Evolutionary conservation across 177 flowering plant species (phyloP).

Genomic region (Vitis hybrid): DNA sequence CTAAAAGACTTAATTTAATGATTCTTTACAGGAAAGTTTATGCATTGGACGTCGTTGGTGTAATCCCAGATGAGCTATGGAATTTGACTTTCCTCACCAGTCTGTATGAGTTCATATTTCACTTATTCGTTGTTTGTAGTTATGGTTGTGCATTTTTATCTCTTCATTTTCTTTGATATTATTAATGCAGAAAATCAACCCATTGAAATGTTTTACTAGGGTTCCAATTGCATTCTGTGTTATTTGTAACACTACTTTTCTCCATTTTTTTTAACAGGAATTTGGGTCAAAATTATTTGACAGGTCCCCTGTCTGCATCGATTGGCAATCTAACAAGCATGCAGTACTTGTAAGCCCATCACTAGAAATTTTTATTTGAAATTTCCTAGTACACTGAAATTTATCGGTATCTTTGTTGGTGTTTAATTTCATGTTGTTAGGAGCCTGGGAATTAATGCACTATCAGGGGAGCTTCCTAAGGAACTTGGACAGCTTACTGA

Average conservation of each 20-base stretch:
- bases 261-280: conserved; percentile 35
- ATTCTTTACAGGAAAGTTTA: conserved; percentile 52
- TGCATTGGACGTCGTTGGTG: conserved; percentile 25
- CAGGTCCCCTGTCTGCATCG: conserved; percentile 60
- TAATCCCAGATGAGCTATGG: too few species aligned
- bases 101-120: too few species aligned
- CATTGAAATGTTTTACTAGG: not conserved
- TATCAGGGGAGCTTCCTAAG: too few species aligned
- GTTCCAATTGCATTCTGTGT: not conserved
- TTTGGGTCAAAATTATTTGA: conserved; percentile 56
- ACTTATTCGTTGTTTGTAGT: too few species aligned
- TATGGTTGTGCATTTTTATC: too few species aligned
- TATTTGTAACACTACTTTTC: not conserved
- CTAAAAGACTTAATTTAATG: not conserved
- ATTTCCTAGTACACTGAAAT: not conserved
- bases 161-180: too few species aligned
- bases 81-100: too few species aligned
- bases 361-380: not conserved
- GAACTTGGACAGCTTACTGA: conserved; percentile 15
- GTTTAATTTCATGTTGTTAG: conserved; percentile 14
- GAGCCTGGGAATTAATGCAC: conserved; percentile 37
- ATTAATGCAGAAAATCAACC: too few species aligned
- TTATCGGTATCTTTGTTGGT: conserved; percentile 17
- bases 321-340: conserved; percentile 52
- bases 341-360: conserved; percentile 49